Base-by-base conservation (phyloP, 768 basidiomycete genomes). In the Hypholoma sublateritium region DNA sequence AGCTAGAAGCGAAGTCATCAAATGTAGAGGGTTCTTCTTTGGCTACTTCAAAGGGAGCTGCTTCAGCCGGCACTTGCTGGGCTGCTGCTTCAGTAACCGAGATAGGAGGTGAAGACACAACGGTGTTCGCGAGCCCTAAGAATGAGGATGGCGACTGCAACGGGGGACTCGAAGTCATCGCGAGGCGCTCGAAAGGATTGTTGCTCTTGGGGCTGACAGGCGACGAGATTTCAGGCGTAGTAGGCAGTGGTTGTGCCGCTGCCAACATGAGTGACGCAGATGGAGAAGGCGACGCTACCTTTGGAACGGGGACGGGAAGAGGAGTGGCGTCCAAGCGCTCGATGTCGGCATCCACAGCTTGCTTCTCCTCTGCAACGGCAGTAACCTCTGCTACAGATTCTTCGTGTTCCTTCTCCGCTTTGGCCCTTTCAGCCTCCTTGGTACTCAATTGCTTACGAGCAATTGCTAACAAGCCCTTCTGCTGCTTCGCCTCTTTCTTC, bases 401-500 rank as follows among this genome's bases (percentile, higher is more conserved):
- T 61, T 83, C 82, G 8, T 91, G 73, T 62, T 95, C 93, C 66
- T 84, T 84, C 63, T 88, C 82, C 9, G 76, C 77, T 69, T 84
- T 90, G 13, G 80, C 82, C 55, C 81, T 84, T 64, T 92, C 91
- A 0, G 80, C 77, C 69, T 98, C 96, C 59, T 92, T 89, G 4
- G 89, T 84, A 22, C 82, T 82, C 24, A 98, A 76, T 74, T 98
- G 97, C 71, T 99, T 98, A 76, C 88, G 89, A 5, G 93, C 91
- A 68, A 98, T 96, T 4, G 95, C 95, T 21, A 96, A 80, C 60
- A 96, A 79, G 9, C 97, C 97, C 70, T 93, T 98, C 76, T 98
- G 95, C 67, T 97, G 93, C 70, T 96, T 89, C 1, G 91, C 93
- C 50, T 98, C 95, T 73, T 92, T 98, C 77, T 87, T 95, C 39